phyloP scores from a whole-genome alignment of 116 monocot genomes.

The Phalaenopsis hybrid region DNA sequence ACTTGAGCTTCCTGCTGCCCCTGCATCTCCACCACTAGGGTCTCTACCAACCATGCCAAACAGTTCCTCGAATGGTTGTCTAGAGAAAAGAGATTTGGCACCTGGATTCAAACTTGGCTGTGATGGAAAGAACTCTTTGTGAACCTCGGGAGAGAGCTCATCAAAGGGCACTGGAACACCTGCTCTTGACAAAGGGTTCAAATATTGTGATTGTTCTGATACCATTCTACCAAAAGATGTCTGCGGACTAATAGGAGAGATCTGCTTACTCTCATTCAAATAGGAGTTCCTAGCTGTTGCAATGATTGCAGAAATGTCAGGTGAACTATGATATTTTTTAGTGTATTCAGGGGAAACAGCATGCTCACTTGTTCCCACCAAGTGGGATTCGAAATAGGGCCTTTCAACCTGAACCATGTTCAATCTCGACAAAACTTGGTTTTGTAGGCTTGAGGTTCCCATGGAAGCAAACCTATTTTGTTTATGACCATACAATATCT shows the following conservation, averaged over 20 bases:
- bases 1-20: conserved; percentile 9
- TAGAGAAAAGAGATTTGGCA: conserved; percentile 75
- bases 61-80: conserved; percentile 80
- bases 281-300: conserved; percentile 40
- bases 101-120: conserved; percentile 33
- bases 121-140: conserved; percentile 38
- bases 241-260: conserved; percentile 44
- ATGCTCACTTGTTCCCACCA: conserved; percentile 30
- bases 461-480: conserved; percentile 38
- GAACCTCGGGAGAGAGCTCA: conserved; percentile 58
- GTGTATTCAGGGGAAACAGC: conserved; percentile 23
- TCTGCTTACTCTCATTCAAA: conserved; percentile 41
- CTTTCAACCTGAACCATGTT: conserved; percentile 34
- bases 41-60: conserved; percentile 44
- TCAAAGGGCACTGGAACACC: conserved; percentile 57
- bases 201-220: conserved; percentile 35
- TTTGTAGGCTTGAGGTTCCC: conserved; percentile 34
- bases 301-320: conserved; percentile 69
- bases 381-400: conserved; percentile 36
- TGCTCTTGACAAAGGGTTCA: conserved; percentile 33
- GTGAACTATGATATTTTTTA: conserved; percentile 90
- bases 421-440: conserved; percentile 28
- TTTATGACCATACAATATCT: conserved; percentile 22
- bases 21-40: conserved; percentile 15
- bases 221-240: conserved; percentile 25